These are phyloP conservation scores for Aschersonia sp. DNA, from an alignment of 2,329 filamentous ascomycete species.

Conservation along the genomic window DNA sequence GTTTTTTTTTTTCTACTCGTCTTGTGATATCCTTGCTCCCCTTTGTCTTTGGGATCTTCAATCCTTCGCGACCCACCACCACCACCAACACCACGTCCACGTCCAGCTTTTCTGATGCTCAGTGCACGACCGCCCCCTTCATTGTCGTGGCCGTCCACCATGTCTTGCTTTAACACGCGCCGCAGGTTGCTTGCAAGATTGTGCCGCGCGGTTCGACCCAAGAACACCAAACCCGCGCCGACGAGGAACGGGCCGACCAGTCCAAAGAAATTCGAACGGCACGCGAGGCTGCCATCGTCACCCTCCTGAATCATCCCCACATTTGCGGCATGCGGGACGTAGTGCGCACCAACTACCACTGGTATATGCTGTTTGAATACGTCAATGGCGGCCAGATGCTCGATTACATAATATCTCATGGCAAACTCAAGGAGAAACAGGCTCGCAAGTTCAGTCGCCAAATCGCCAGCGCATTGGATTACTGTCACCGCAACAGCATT, in stretches of 20 bases:
- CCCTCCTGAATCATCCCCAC: conserved; percentile 83
- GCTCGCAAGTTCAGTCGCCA: conserved; percentile 95
- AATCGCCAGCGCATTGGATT: conserved; percentile 91
- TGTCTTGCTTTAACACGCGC: background rate
- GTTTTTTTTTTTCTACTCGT: background rate
- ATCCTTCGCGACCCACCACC: no score
- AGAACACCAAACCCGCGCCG: conserved; percentile 55
- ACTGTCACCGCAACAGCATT: conserved; percentile 95
- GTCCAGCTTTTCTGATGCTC: background rate
- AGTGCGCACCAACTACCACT: conserved; percentile 90
- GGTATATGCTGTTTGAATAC: conserved; percentile 99
- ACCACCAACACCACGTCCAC: no score
- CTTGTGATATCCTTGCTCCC: background rate
- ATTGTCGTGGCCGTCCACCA: background rate
- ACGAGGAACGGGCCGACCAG: conserved; percentile 83
- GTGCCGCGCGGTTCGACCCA: conserved; percentile 82
- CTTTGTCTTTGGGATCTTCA: background rate
- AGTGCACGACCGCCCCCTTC: no score
- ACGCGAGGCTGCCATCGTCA: conserved; percentile 90
- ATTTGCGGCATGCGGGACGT: conserved; percentile 94
- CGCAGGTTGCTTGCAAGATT: conserved; percentile 82
- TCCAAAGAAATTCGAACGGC: conserved; percentile 94
- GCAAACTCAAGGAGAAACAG: conserved; percentile 94
- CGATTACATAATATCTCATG: conserved; percentile 98
- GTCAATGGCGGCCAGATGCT: conserved; percentile 99